Evolutionary conservation across 495 filamentous ascomycete genomes (phyloP).

Genomic region (Amorphotheca resinae): DNA sequence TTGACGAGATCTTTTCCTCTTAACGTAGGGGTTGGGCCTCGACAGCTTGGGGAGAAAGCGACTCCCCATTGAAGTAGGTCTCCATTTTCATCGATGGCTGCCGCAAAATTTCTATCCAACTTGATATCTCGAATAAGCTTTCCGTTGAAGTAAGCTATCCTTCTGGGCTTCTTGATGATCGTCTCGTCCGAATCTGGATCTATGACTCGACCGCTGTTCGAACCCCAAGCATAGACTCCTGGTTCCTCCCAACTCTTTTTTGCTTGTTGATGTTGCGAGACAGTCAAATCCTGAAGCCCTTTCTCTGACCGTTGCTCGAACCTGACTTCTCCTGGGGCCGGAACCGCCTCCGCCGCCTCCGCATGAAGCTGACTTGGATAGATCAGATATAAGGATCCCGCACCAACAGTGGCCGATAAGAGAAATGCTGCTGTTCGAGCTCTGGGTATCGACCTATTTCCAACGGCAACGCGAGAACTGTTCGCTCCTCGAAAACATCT

Average conservation of each 20-base stretch:
- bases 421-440: constrained; percentile 3
- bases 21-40: constrained; percentile 53
- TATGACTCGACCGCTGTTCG: constrained; percentile 71
- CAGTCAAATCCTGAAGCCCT: constrained; percentile 57
- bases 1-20: constrained; percentile 68
- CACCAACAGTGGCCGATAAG: constrained; percentile 21
- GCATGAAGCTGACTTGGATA: constrained; percentile 28
- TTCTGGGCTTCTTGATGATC: constrained; percentile 64
- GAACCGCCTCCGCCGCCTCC: constrained; percentile 38
- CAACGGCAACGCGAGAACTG: constrained; percentile 7
- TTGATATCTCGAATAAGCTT: constrained; percentile 78
- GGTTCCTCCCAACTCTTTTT: constrained; percentile 82
- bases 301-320: constrained; percentile 56
- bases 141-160: constrained; percentile 76
- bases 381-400: constrained; percentile 13
- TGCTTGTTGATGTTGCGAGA: constrained; percentile 70
- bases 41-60: constrained; percentile 45
- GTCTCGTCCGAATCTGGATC: constrained; percentile 71
- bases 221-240: constrained; percentile 87
- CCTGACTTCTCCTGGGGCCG: constrained; percentile 34
- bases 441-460: constrained; percentile 2
- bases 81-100: constrained; percentile 75
- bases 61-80: constrained; percentile 88
- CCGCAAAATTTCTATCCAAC: constrained; percentile 71
- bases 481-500: constrained; percentile 8